phyloP scores from a whole-genome alignment of 2,329 filamentous ascomycete genomes.

The Aspergillus ibericus region DNA sequence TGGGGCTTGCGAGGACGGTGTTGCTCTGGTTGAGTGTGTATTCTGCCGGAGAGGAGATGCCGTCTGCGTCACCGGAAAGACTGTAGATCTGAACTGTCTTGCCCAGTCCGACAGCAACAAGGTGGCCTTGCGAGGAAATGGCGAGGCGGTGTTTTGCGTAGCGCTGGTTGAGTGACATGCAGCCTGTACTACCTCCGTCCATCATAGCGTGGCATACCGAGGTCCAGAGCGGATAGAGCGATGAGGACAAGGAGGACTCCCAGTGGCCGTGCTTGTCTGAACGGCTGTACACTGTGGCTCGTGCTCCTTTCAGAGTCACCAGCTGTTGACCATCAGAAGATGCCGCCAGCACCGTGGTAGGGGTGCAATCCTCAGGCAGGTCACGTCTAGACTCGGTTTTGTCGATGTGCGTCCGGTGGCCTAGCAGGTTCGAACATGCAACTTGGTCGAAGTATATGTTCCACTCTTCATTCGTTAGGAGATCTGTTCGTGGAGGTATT shows the following conservation, averaged over 20 bases:
- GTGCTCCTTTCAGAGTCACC: conserved; percentile 15
- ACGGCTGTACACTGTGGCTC: conserved; percentile 10
- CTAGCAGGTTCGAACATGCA: conserved; percentile 17
- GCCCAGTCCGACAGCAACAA: conserved; percentile 21
- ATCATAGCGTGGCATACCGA: conserved; percentile 16
- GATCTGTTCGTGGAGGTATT: conserved; percentile 8
- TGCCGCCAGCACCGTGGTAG: conserved; percentile 8
- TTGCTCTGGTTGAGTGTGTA: conserved; percentile 14
- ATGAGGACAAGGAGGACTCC: conserved; percentile 13
- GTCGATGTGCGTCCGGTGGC: conserved; percentile 7
- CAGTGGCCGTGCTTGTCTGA: neutral
- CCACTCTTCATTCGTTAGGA: conserved; percentile 17
- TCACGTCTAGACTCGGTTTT: conserved; percentile 10
- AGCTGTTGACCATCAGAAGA: conserved; percentile 14
- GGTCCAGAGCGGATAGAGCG: conserved; percentile 22
- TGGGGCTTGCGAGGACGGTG: neutral
- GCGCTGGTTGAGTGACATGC: conserved; percentile 12
- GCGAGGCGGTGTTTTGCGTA: conserved; percentile 19
- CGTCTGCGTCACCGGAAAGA: conserved; percentile 6
- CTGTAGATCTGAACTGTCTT: conserved; percentile 24
- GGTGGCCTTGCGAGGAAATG: conserved; percentile 15
- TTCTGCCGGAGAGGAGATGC: conserved; percentile 14
- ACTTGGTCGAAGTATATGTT: conserved; percentile 18
- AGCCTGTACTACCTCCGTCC: conserved; percentile 1
- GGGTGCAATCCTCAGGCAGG: conserved; percentile 12